Percentiles rank a stretch among this genome's conserved stretches.
Conservation (phyloP, 345 rosid genomes). For the Raphanus sativus region DNA sequence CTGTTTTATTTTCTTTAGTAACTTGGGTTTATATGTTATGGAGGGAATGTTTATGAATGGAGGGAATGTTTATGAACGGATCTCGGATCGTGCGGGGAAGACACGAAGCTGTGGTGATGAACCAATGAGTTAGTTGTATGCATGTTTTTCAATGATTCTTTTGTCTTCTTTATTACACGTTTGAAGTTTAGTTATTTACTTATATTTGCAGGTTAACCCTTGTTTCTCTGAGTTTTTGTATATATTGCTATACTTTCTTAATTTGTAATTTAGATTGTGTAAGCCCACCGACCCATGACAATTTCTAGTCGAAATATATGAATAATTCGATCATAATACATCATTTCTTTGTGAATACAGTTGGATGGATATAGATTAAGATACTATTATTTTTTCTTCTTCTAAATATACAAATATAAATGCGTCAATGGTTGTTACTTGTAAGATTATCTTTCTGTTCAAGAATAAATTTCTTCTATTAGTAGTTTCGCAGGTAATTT, state of each 20-base stretch:
- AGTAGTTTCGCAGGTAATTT: neutral
- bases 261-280: neutral
- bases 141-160: conserved; percentile 22
- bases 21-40: neutral
- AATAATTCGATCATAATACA: neutral
- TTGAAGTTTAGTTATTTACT: neutral
- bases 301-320: neutral
- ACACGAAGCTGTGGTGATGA: conserved; percentile 10
- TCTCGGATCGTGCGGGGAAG: conserved; percentile 40
- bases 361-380: neutral
- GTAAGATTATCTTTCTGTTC: neutral
- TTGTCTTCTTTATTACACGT: neutral
- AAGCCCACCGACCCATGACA: conserved; percentile 9
- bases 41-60: conserved; percentile 25
- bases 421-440: neutral
- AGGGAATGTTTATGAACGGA: conserved; percentile 26
- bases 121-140: conserved; percentile 30
- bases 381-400: neutral
- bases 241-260: neutral
- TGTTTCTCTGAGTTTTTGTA: neutral
- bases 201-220: conserved; percentile 3
- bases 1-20: neutral
- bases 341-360: neutral
- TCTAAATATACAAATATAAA: neutral
- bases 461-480: neutral